A percentile compares a stretch with the other conserved stretches of the same genome.
phyloP scores from a whole-genome alignment of 345 rosid species.

The Pelargonium nanum region DNA sequence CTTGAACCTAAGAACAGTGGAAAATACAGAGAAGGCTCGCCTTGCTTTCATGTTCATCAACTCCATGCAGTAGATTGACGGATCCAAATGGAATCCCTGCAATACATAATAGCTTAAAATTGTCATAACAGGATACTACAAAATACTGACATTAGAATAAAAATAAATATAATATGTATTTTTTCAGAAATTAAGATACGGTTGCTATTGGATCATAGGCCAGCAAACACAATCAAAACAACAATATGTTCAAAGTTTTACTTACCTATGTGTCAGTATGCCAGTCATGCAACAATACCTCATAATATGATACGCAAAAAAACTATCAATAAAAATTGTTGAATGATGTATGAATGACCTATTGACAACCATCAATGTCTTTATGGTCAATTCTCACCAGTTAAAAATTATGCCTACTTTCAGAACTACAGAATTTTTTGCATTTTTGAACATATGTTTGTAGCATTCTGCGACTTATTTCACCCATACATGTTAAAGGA shows the following conservation, averaged over 20 bases:
- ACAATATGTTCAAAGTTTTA: neutral
- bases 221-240: neutral
- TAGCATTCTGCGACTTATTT: neutral
- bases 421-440: neutral
- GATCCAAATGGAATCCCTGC: conserved; percentile 97
- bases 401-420: conserved; percentile 2
- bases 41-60: conserved; percentile 98
- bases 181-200: neutral
- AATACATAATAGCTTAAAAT: conserved; percentile 14
- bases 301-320: neutral
- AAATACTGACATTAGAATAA: neutral
- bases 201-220: neutral
- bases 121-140: conserved; percentile 9
- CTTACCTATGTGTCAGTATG: neutral
- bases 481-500: neutral
- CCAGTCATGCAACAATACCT: neutral
- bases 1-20: conserved; percentile 2
- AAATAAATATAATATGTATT: neutral
- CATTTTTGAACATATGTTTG: neutral
- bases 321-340: neutral
- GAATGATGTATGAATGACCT: neutral
- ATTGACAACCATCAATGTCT: too few relatives aligned
- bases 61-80: conserved; percentile 80
- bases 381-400: neutral
- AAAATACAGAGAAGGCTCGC: conserved; percentile 24